Evolutionary conservation across 2,329 filamentous ascomycete species (phyloP), one percentile per base, ranked within the genome.

Genomic region (Xylariaceae sp.): DNA sequence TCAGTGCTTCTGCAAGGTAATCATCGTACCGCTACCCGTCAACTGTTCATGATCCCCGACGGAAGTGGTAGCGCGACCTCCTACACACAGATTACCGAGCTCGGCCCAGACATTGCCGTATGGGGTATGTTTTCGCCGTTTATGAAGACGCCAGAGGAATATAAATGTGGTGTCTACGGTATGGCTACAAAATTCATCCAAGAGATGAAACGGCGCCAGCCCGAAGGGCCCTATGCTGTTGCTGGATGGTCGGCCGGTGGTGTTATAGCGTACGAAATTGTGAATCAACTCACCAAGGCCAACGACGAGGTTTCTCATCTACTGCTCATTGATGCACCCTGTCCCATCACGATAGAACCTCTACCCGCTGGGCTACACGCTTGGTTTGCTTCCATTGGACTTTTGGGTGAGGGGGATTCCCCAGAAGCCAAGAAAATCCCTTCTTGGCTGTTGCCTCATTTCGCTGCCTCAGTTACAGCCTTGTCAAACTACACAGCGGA

Each of bases 181-280:
- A 81, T 86, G 63, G 80, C 83, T 6, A 68, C 76, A 56, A 78
- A 84, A 62, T 87, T 85, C 67, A 78, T 87, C 36, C 71, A 75
- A 5, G 86, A 89, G 68, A 86, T 90, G 67, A 84, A 82, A 67
- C 79, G 82, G 5, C 83, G 85, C 44, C 86, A 90, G 67, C 82
- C 85, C 3, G 62, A 72, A 18, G 87, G 87, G 0, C 83, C 85
- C 0, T 89, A 88, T 67, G 76, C 77, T 44, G 68, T 90, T 1
- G 79, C 82, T 14, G 87, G 87, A 19, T 90, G 86, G 87, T 87
- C 82, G n/a, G 86, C 85, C 1, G 87, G 87, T 22, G 86, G 87
- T 33, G 84, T 89, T 42, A 83, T 85, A 51, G 85, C 86, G 39
- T 89, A 81, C 60, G 82, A 87, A 58, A 82, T 83, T 10, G 77